phyloP scores from a whole-genome alignment of 73 alveolate species.

The Tetrahymena elliotti region DNA sequence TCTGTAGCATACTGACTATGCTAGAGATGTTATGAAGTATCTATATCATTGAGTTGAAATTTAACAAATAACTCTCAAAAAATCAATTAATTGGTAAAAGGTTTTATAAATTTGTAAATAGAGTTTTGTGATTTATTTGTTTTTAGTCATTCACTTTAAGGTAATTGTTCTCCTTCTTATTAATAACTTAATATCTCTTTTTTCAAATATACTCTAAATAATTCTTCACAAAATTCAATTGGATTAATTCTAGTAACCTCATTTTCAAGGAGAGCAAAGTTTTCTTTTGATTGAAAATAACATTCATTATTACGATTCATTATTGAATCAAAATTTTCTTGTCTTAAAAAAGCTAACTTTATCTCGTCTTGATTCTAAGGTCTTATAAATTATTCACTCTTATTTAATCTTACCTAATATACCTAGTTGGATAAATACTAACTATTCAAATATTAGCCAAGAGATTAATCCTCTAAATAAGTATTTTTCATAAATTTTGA shows the following conservation, averaged over 20 bases:
- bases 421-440: not conserved
- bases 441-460: too few species aligned
- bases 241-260: not conserved
- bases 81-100: too few species aligned
- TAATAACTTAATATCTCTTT: not conserved
- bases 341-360: not conserved
- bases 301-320: not conserved
- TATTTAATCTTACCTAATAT: not conserved
- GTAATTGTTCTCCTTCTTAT: not conserved
- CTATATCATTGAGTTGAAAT: not conserved
- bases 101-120: too few species aligned
- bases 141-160: not conserved
- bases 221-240: not conserved
- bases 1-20: constrained; percentile 53
- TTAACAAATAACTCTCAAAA: too few species aligned
- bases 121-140: too few species aligned
- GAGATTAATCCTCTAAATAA: not conserved
- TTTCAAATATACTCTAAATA: not conserved
- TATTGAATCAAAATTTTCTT: not conserved
- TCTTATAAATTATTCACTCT: too few species aligned
- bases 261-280: not conserved
- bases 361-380: not conserved
- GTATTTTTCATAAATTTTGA: not conserved
- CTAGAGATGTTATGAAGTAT: constrained; percentile 56
- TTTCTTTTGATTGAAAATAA: not conserved